Conservation (phyloP, 164 flowering plant genomes). For the Akebia trifoliata region DNA sequence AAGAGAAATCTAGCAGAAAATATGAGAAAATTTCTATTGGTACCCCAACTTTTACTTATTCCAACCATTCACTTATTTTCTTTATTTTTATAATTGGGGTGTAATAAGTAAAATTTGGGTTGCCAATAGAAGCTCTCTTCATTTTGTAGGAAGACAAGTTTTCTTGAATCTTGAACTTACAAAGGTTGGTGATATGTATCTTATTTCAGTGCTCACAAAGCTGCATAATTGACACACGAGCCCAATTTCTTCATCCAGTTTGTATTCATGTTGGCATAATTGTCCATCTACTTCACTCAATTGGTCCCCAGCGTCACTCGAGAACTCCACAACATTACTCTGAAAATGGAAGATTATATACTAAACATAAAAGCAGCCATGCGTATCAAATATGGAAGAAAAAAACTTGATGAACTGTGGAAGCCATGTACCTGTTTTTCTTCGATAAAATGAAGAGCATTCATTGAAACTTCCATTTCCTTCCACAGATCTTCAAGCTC, state of each 20-base stretch:
- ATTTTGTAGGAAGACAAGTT: neutral
- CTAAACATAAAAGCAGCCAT: neutral
- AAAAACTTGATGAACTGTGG: neutral
- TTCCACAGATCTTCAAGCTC: conserved; percentile 77
- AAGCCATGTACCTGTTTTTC: conserved; percentile 37
- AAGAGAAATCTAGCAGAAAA: no score
- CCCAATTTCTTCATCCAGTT: conserved; percentile 78
- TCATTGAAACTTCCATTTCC: conserved; percentile 64
- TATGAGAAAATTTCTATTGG: neutral
- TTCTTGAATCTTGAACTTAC: conserved; percentile 39
- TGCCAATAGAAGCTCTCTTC: no score
- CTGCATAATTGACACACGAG: conserved; percentile 59
- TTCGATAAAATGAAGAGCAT: conserved; percentile 36
- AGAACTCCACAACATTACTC: conserved; percentile 25
- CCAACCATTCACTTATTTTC: no score
- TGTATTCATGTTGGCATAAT: conserved; percentile 58
- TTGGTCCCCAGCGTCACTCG: conserved; percentile 10
- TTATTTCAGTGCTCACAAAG: conserved; percentile 55
- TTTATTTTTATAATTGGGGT: no score
- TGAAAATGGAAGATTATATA: conserved; percentile 19
- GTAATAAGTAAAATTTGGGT: no score
- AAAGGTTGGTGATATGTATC: conserved; percentile 57
- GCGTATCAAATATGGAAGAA: neutral
- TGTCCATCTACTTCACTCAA: conserved; percentile 15
- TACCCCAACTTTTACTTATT: no score